phyloP scores from a whole-genome alignment of 1,139 yeast genomes.

The Candida sanyaensis region DNA sequence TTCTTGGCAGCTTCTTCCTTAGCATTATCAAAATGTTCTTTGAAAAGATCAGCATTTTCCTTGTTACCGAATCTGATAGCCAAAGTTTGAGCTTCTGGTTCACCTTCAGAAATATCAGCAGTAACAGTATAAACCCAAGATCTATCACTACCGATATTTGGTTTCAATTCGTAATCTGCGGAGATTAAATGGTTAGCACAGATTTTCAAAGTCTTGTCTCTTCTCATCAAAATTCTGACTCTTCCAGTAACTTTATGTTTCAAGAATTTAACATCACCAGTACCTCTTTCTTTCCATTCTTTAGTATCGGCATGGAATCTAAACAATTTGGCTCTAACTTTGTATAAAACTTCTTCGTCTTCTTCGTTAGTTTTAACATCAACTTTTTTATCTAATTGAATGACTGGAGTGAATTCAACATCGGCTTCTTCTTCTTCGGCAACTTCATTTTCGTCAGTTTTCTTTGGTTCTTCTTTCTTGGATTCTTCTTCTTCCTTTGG shows the following conservation, averaged over 20 bases:
- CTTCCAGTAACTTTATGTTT: constrained; percentile 83
- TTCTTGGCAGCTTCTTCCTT: constrained; percentile 13
- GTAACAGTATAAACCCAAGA: constrained; percentile 97
- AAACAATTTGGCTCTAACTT: constrained; percentile 93
- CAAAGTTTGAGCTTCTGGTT: constrained; percentile 92
- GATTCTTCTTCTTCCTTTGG: constrained; percentile 35
- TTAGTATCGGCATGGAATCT: constrained; percentile 79
- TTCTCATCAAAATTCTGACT: constrained; percentile 94
- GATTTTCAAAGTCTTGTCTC: constrained; percentile 96
- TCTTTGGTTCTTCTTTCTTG: constrained; percentile 28
- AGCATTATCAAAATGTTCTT: constrained; percentile 77
- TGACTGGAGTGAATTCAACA: constrained; percentile 95
- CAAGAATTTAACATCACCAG: constrained; percentile 96
- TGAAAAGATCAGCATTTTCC: constrained; percentile 95
- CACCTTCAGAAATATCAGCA: constrained; percentile 95
- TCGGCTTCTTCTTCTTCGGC: constrained; percentile 91
- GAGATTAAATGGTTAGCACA: constrained; percentile 95
- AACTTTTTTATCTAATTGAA: constrained; percentile 83
- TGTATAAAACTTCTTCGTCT: constrained; percentile 84
- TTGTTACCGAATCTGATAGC: constrained; percentile 97
- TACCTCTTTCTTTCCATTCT: constrained; percentile 99
- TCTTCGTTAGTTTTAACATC: constrained; percentile 98
- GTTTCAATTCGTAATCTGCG: constrained; percentile 81
- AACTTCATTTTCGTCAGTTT: constrained; percentile 49
- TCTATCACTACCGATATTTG: constrained; percentile 96